A percentile compares a stretch with the other conserved stretches of the same genome.
Evolutionary conservation across 495 filamentous ascomycete genomes (phyloP).

Genomic region (Aspergillus kassunensis): DNA sequence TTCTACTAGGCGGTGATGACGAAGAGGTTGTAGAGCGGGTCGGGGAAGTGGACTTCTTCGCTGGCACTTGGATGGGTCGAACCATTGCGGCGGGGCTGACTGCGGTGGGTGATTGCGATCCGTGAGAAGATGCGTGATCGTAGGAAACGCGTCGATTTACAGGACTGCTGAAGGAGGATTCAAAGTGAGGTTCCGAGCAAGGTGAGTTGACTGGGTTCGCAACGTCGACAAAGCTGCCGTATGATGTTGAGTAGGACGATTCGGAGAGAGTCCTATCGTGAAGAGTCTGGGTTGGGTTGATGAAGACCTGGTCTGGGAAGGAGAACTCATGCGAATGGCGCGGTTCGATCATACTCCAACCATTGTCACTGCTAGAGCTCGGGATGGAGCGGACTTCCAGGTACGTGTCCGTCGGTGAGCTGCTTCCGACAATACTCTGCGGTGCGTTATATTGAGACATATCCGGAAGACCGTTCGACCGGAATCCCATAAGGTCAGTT

Average conservation of each 20-base stretch:
- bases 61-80: slow-evolving; percentile 59
- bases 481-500: slow-evolving; percentile 50
- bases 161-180: slow-evolving; percentile 55
- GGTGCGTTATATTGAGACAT: slow-evolving; percentile 43
- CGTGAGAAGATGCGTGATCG: slow-evolving; percentile 38
- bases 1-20: slow-evolving; percentile 62
- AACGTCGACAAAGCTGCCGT: slow-evolving; percentile 80
- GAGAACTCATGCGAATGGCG: slow-evolving; percentile 51
- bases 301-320: slow-evolving; percentile 59
- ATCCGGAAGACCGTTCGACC: slow-evolving; percentile 50
- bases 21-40: slow-evolving; percentile 58
- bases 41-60: slow-evolving; percentile 63
- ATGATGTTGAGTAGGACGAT: slow-evolving; percentile 69
- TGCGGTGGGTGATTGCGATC: slow-evolving; percentile 47
- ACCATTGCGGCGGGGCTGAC: slow-evolving; percentile 67
- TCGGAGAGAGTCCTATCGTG: slow-evolving; percentile 82
- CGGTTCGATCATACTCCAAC: slow-evolving; percentile 73
- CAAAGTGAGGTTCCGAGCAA: slow-evolving; percentile 60
- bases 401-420: slow-evolving; percentile 78
- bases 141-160: slow-evolving; percentile 31
- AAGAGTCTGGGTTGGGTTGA: slow-evolving; percentile 81
- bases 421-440: slow-evolving; percentile 55
- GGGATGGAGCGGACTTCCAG: slow-evolving; percentile 77
- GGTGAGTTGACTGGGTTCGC: slow-evolving; percentile 67
- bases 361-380: slow-evolving; percentile 75